These are phyloP conservation scores for Apiospora pterosperma DNA, from an alignment of 2,329 filamentous ascomycete species.

Conservation along the genomic window DNA sequence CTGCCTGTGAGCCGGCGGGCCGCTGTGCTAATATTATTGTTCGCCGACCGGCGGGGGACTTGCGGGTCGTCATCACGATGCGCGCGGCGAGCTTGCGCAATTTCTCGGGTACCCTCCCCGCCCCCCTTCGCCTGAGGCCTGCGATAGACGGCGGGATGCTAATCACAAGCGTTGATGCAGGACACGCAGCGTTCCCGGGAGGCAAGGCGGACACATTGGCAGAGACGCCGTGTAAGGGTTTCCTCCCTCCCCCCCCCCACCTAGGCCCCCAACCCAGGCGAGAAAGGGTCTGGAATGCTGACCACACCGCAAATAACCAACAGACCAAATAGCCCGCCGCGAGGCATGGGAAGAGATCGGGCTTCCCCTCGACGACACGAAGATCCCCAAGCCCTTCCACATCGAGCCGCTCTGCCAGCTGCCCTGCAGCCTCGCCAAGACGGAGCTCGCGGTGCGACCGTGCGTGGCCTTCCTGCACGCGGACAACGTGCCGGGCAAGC, in stretches of 20 bases:
- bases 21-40: constrained; percentile 83
- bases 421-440: constrained; percentile 71
- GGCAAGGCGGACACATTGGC: constrained; percentile 61
- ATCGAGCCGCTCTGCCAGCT: constrained; percentile 87
- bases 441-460: constrained; percentile 69
- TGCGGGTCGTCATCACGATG: constrained; percentile 70
- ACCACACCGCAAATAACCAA: background rate
- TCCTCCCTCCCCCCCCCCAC: background rate
- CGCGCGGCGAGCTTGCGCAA: constrained; percentile 59
- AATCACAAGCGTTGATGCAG: constrained; percentile 15
- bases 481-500: constrained; percentile 34
- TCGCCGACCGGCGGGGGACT: constrained; percentile 79
- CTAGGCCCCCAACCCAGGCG: background rate
- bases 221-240: constrained; percentile 56
- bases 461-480: constrained; percentile 76
- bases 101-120: constrained; percentile 54
- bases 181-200: constrained; percentile 83
- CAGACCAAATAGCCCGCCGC: constrained; percentile 78
- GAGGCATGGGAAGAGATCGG: constrained; percentile 95
- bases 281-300: background rate
- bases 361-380: constrained; percentile 66
- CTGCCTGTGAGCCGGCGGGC: constrained; percentile 67
- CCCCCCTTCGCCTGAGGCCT: background rate
- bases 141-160: background rate
- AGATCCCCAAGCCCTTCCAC: constrained; percentile 71